Percentiles rank a stretch among this genome's conserved stretches.
Conservation (phyloP, 805 yeast species). For the Lipomyces orientalis region DNA sequence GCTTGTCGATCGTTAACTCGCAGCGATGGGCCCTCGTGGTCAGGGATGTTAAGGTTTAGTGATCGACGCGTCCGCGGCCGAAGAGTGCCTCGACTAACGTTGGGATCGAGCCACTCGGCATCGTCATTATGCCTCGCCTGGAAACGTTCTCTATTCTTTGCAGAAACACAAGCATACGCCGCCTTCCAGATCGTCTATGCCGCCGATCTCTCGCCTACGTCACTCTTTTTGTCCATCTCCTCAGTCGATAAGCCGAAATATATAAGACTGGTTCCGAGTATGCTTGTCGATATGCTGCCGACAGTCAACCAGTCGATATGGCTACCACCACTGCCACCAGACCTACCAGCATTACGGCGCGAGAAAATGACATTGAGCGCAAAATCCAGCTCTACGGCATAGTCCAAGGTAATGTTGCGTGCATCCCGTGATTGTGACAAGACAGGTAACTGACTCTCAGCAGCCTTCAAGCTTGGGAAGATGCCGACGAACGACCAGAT, state of each 20-base stretch:
- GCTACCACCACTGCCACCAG: not conserved
- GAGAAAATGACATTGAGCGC: constrained; percentile 25
- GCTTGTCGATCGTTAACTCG: not conserved
- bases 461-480: constrained; percentile 35
- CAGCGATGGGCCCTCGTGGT: not conserved
- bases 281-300: not conserved
- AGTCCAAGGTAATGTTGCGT: constrained; percentile 10
- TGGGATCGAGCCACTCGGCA: not conserved
- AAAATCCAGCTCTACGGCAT: constrained; percentile 33
- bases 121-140: not conserved
- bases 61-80: not conserved
- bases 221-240: not conserved
- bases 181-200: not conserved
- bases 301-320: not conserved
- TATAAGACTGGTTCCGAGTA: not conserved
- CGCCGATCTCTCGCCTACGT: not conserved
- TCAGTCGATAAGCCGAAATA: not conserved
- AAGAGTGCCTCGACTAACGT: not conserved
- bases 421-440: not conserved
- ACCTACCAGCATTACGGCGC: not conserved
- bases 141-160: not conserved
- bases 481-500: constrained; percentile 36
- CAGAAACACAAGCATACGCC: not conserved
- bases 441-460: not conserved
- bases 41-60: not conserved